phyloP scores from a whole-genome alignment of 805 yeast species.

The Blastobotrys chiropterorum region DNA sequence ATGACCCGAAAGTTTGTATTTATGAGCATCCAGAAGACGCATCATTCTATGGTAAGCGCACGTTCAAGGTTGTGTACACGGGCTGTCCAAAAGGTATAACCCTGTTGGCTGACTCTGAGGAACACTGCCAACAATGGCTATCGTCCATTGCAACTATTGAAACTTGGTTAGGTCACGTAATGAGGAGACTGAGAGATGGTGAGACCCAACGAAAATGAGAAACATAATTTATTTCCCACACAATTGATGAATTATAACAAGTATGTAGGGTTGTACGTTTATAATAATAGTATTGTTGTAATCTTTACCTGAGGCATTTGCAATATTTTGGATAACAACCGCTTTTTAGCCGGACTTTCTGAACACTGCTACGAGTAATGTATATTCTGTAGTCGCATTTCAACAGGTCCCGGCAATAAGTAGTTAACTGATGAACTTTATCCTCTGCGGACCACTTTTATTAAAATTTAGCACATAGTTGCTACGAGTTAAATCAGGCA shows the following conservation, averaged over 20 bases:
- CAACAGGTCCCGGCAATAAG: too few relatives aligned
- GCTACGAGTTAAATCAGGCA: too few relatives aligned
- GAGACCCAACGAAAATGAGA: neutral
- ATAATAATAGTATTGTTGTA: too few relatives aligned
- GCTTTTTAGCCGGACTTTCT: too few relatives aligned
- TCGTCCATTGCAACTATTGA: neutral
- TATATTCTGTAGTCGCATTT: too few relatives aligned
- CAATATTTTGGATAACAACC: too few relatives aligned
- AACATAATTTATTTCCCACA: neutral
- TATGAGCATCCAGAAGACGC: conserved; percentile 20
- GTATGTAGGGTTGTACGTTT: neutral
- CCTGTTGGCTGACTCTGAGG: neutral
- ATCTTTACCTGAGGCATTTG: too few relatives aligned
- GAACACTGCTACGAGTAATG: too few relatives aligned
- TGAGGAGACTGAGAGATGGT: neutral
- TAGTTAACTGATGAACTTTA: too few relatives aligned
- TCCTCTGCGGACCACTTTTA: too few relatives aligned
- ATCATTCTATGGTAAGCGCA: neutral
- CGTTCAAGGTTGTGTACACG: neutral
- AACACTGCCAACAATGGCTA: neutral
- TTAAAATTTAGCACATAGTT: too few relatives aligned
- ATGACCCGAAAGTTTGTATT: conserved; percentile 23
- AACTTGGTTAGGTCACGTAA: neutral
- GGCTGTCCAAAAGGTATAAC: neutral
- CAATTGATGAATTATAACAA: neutral